phyloP scores from a whole-genome alignment of 495 filamentous ascomycete genomes.

The Penicillium canescens region DNA sequence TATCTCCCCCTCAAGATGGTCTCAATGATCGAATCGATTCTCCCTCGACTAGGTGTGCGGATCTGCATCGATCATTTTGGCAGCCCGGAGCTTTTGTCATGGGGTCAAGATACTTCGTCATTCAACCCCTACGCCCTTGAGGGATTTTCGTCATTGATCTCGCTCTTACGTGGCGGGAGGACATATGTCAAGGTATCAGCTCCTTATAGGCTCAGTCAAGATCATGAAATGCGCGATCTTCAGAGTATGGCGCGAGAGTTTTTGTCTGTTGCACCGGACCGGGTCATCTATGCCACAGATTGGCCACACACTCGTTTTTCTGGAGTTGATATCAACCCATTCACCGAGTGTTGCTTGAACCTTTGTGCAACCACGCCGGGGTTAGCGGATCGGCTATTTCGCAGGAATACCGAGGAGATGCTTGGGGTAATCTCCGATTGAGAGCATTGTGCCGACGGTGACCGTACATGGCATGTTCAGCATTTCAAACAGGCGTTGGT shows the following conservation, averaged over 20 bases:
- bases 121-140: conserved; percentile 42
- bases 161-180: conserved; percentile 35
- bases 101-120: neutral
- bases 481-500: neutral
- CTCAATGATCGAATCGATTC: conserved; percentile 39
- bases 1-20: conserved; percentile 46
- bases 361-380: conserved; percentile 38
- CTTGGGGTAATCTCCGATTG: conserved; percentile 16
- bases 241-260: conserved; percentile 41
- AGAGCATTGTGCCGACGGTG: neutral
- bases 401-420: conserved; percentile 47
- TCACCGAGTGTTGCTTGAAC: conserved; percentile 42
- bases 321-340: conserved; percentile 43
- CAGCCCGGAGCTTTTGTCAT: conserved; percentile 31
- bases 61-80: conserved; percentile 55
- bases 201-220: conserved; percentile 47
- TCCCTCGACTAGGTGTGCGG: conserved; percentile 43
- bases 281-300: conserved; percentile 52
- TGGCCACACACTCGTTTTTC: conserved; percentile 56
- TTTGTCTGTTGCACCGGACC: conserved; percentile 32
- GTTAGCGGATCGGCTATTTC: conserved; percentile 44
- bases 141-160: conserved; percentile 44
- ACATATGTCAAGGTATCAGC: conserved; percentile 54
- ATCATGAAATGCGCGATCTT: conserved; percentile 34
- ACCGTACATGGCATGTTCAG: neutral